These are phyloP conservation scores for Camellia oleifera DNA, from an alignment of 179 eudicot genomes.

Conservation along the genomic window DNA sequence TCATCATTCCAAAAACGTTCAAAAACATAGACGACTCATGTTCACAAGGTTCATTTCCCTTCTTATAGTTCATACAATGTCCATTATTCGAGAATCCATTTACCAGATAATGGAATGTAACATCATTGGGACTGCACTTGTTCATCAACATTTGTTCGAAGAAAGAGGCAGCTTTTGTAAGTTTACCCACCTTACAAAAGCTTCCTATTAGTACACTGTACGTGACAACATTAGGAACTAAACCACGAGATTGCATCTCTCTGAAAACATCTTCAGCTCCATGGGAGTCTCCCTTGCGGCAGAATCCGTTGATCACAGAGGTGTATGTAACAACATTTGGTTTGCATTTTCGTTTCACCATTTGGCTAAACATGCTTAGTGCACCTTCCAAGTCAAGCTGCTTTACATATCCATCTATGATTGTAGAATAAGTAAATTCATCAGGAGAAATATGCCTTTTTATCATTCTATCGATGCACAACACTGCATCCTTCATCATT, in stretches of 20 bases:
- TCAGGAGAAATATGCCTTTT: conserved; percentile 47
- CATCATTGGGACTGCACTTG: conserved; percentile 73
- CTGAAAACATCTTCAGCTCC: conserved; percentile 56
- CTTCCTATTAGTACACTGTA: conserved; percentile 69
- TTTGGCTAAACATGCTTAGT: conserved; percentile 45
- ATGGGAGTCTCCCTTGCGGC: conserved; percentile 44
- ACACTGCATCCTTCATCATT: conserved; percentile 63
- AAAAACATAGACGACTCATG: conserved; percentile 33
- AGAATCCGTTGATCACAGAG: conserved; percentile 73
- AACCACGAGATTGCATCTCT: conserved; percentile 60
- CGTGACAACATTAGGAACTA: conserved; percentile 79
- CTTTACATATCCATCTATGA: conserved; percentile 80
- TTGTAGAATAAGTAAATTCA: conserved; percentile 75
- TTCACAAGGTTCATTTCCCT: conserved; percentile 29
- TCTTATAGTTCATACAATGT: conserved; percentile 15
- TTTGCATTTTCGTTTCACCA: conserved; percentile 51
- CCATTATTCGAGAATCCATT: conserved; percentile 60
- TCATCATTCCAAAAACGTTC: conserved; percentile 43
- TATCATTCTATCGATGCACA: conserved; percentile 58
- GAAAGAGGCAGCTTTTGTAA: conserved; percentile 54
- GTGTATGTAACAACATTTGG: conserved; percentile 90
- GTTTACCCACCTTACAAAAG: conserved; percentile 69
- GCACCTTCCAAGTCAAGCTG: conserved; percentile 66
- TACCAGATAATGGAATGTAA: conserved; percentile 66
- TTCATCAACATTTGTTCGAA: conserved; percentile 68